Evolutionary conservation across 148 eudicot genomes (phyloP).

Genomic region (Amaranthus palmeri): DNA sequence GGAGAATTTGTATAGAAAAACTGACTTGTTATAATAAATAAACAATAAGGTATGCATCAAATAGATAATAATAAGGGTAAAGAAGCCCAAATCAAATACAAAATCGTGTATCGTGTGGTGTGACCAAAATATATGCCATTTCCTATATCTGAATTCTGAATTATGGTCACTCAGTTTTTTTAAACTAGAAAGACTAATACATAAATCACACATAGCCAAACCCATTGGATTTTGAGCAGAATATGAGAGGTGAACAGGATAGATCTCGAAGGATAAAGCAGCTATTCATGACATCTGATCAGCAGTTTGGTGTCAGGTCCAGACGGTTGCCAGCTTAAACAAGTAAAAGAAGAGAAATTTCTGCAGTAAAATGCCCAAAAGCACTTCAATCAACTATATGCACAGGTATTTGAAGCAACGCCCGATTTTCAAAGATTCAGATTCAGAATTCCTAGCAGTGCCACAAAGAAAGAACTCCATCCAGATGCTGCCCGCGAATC

Average conservation of each 20-base stretch:
- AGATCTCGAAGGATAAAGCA: conserved; percentile 5
- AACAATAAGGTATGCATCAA: too few relatives aligned
- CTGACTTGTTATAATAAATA: too few relatives aligned
- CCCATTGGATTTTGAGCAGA: not conserved
- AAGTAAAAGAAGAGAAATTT: not conserved
- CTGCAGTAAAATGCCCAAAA: not conserved
- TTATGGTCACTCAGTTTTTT: too few relatives aligned
- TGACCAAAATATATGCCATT: too few relatives aligned
- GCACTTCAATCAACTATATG: not conserved
- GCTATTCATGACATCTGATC: not conserved
- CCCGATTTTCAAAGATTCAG: not conserved
- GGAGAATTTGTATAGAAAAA: too few relatives aligned
- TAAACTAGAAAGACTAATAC: not conserved
- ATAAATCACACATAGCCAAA: not conserved
- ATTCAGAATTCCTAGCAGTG: not conserved
- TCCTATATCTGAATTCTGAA: too few relatives aligned
- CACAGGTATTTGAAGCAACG: not conserved
- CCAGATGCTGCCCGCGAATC: not conserved
- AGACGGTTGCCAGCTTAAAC: not conserved
- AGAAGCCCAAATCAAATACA: too few relatives aligned
- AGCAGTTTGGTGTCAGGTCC: not conserved
- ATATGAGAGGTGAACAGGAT: not conserved
- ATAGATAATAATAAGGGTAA: too few relatives aligned
- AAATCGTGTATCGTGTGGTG: too few relatives aligned
- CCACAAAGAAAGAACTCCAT: not conserved